Conservation (phyloP, 1,284 basidiomycete species). For the Puccinia brachypodii region DNA sequence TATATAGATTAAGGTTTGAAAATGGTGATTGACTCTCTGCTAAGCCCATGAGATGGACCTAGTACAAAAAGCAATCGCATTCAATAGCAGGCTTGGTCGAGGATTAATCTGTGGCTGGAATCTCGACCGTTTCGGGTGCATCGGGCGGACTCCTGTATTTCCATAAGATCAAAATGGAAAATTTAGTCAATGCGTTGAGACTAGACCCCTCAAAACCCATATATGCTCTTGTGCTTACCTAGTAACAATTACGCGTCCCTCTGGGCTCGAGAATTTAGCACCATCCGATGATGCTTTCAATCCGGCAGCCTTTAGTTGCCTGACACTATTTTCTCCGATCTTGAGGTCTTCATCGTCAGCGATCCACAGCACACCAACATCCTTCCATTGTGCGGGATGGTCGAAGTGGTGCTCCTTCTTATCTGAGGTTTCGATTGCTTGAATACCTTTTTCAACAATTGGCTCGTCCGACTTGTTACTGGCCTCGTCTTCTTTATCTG, state of each 20-base stretch:
- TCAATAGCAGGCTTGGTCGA: neutral
- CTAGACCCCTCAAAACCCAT: neutral
- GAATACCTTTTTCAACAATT: conserved; percentile 11
- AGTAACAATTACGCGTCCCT: conserved; percentile 53
- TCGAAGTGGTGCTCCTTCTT: conserved; percentile 51
- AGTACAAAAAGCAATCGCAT: too few species aligned
- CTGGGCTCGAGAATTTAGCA: conserved; percentile 66
- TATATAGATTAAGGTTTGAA: neutral
- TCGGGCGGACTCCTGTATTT: conserved; percentile 30
- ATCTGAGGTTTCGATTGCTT: neutral
- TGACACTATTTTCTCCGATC: conserved; percentile 67
- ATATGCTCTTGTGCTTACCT: conserved; percentile 12
- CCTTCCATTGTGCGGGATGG: conserved; percentile 52
- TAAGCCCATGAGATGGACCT: neutral
- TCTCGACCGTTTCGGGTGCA: conserved; percentile 16
- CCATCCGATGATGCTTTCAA: conserved; percentile 64
- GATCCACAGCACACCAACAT: conserved; percentile 71
- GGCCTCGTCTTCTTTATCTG: neutral
- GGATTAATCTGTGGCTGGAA: conserved; percentile 26
- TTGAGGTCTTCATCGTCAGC: conserved; percentile 68
- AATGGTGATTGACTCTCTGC: neutral
- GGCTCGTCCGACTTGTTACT: conserved; percentile 29
- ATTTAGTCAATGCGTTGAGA: neutral
- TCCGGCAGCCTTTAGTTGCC: conserved; percentile 64
- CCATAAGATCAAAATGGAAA: neutral